Evolutionary conservation across 2,329 filamentous ascomycete species (phyloP), one percentile per base, ranked within the genome.

Genomic region (Ilyonectria destructans): DNA sequence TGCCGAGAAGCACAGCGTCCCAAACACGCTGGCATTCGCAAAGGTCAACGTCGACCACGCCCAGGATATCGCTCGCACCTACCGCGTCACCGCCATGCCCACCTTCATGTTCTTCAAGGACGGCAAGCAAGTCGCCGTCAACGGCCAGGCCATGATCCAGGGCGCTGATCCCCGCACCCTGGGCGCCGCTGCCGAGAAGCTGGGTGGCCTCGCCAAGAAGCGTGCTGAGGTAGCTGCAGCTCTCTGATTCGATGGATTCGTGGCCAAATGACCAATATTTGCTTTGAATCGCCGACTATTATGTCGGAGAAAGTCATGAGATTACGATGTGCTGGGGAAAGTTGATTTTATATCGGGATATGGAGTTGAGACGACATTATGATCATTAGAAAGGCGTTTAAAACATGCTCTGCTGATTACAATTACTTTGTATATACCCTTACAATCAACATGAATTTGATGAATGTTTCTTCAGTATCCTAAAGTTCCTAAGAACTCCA

Each of bases 31-130:
- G 72, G 88, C 89, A 81, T 98, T 97, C 85, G 91, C 90, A 86
- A 97, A 97, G 88, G 86, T 98, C 80, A 95, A 98, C 83, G 94
- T 97, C 75, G 96, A 98, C 82, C 87, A 94, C 71, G 86, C 95
- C 48, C 85, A 90, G 73, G 91, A 93, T 1, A 88, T 96, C 55
- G 91, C 94, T 26, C 87, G 91, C 76, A 89, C 94, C 76, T 91
- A 96, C 75, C 88, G 89, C 73, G 89, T 98, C 81, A 90, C 92
- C 77, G 94, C 95, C 81, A 98, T 98, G 96, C 96, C 96, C 57
- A 97, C 95, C 12, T 98, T 98, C 83, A 77, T 93, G 65, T 85
- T 97, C 80, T 97, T 96, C 90, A 95, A 95, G 88, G 84, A 92
- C 72, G 74, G 71, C 31, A 70, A 78, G 45, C 74, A 78, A 26